These are phyloP conservation scores for Entomortierella beljakovae DNA, from an alignment of 192 early-diverging fungal genomes.

Conservation along the genomic window DNA sequence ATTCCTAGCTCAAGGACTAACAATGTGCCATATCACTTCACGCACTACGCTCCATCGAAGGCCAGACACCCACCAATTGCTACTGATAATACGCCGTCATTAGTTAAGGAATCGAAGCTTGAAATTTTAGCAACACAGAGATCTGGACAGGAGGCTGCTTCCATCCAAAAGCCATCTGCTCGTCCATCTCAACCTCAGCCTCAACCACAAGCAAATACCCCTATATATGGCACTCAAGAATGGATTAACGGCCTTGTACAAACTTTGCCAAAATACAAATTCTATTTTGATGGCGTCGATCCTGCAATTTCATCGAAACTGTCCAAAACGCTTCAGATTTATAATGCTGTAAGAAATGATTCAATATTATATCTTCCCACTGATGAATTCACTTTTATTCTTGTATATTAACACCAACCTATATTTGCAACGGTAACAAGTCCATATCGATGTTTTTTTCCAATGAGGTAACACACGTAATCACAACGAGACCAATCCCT, in stretches of 20 bases:
- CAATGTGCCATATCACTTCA: not conserved
- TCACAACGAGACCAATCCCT: constrained; percentile 35
- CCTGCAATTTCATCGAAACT: not conserved
- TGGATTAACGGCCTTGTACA: constrained; percentile 12
- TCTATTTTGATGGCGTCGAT: constrained; percentile 38
- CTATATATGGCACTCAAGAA: constrained; percentile 14
- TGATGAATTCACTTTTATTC: not conserved
- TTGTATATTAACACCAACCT: too few species aligned
- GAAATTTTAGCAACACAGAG: not conserved
- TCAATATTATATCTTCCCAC: not conserved
- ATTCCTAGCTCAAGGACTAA: not conserved
- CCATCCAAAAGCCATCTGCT: not conserved
- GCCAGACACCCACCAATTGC: not conserved
- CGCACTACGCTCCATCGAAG: not conserved
- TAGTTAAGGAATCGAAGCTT: not conserved
- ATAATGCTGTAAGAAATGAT: constrained; percentile 18
- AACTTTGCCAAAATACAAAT: constrained; percentile 22
- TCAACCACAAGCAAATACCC: constrained; percentile 1
- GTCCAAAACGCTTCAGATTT: constrained; percentile 8
- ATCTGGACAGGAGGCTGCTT: not conserved
- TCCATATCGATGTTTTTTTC: constrained; percentile 30
- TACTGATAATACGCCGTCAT: not conserved
- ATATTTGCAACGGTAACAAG: too few species aligned
- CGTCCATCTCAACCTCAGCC: not conserved
- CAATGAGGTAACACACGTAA: constrained; percentile 34